phyloP scores from a whole-genome alignment of 2,329 filamentous ascomycete species.

The Trichophyton schoenleinii region DNA sequence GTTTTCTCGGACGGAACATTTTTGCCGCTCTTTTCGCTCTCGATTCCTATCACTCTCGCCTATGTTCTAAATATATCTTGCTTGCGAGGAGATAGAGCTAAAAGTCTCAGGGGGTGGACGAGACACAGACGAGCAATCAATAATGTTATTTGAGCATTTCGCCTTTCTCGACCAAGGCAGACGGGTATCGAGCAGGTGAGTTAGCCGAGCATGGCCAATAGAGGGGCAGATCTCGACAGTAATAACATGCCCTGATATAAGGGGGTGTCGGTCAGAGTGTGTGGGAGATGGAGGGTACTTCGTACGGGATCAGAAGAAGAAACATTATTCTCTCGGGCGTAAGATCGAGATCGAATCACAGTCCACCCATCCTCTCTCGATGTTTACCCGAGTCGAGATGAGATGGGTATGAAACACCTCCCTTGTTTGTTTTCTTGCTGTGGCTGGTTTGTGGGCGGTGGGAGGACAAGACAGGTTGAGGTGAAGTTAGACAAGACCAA shows the following conservation, averaged over 20 bases:
- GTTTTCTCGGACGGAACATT: conserved; percentile 2
- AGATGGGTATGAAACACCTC: conserved; percentile 2
- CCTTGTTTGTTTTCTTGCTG: neutral
- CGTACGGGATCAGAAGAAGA: neutral
- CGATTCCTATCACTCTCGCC: neutral
- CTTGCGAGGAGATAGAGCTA: neutral
- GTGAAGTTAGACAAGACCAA: neutral
- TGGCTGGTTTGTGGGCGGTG: neutral
- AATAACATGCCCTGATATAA: neutral
- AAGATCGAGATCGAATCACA: neutral
- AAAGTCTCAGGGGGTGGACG: neutral
- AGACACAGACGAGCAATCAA: neutral
- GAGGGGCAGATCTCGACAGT: neutral
- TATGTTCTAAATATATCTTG: conserved; percentile 3
- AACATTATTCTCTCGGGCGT: conserved; percentile 2
- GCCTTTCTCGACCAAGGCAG: neutral
- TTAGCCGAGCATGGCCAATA: neutral
- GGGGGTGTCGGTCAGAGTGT: neutral
- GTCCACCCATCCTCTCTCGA: no score
- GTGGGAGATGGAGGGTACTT: neutral
- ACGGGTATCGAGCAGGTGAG: neutral
- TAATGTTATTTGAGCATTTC: neutral
- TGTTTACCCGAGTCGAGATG: neutral
- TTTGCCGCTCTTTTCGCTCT: neutral
- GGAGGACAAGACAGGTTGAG: no score